Evolutionary conservation across 2,329 filamentous ascomycete genomes (phyloP).

Genomic region (Truncatella angustata): DNA sequence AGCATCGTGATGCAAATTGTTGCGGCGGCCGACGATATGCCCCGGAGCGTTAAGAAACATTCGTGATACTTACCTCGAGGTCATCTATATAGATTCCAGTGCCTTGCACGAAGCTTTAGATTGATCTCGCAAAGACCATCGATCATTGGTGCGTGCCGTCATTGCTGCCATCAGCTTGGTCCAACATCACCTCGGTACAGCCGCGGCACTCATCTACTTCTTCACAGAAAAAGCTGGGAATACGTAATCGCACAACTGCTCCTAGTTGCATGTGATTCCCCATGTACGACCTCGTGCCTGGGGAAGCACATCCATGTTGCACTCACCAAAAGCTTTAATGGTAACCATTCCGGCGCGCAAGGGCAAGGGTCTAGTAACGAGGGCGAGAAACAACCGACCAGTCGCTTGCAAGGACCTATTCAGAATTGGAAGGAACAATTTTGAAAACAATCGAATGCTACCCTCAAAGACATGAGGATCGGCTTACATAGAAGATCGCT

Average conservation of each 20-base stretch:
- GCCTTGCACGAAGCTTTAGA: background rate
- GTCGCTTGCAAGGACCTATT: background rate
- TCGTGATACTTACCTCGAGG: too few species aligned
- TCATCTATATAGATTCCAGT: constrained; percentile 12
- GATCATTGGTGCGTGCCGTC: too few species aligned
- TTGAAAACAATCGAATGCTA: background rate
- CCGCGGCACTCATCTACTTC: constrained; percentile 5
- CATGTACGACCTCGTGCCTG: constrained; percentile 4
- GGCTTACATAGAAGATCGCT: constrained; percentile 1
- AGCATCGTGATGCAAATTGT: constrained; percentile 18
- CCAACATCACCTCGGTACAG: background rate
- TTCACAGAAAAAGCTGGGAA: background rate
- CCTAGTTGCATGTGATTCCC: constrained; percentile 7
- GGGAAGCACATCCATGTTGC: background rate
- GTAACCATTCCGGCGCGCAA: too few species aligned
- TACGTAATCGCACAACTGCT: too few species aligned
- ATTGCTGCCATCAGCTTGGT: background rate
- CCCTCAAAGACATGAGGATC: constrained; percentile 1
- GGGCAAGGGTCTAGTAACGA: too few species aligned
- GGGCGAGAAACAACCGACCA: background rate
- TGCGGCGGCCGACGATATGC: background rate
- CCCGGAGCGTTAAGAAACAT: background rate
- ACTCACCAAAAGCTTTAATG: background rate
- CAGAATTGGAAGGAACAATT: background rate
- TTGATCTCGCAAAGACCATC: too few species aligned